Evolutionary conservation across 2,329 filamentous ascomycete genomes (phyloP), one percentile per base, ranked within the genome.

Genomic region (Hymenoscyphus fraxineus): DNA sequence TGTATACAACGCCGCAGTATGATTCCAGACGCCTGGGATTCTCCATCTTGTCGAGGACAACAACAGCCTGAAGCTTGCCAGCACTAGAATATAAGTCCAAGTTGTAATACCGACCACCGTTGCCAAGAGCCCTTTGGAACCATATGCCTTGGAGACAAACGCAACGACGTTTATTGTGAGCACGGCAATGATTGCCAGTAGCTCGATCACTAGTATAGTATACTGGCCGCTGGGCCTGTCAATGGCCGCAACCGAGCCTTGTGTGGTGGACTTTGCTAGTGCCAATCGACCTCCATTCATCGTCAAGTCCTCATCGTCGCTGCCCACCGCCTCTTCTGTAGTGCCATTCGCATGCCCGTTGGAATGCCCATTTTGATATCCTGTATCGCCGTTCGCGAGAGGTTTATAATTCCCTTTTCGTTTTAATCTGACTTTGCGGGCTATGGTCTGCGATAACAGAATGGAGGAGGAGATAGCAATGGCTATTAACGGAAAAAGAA

Each of bases 1-100:
- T 62, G 85, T 84, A 77, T 99, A 99, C 62, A 99, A 86, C 67
- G 84, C 79, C 22, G 92, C 90, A 0, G 95, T 98, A 77, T 99
- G 95, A 74, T 94, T 93, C 95, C 95, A 99, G 9, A 98, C 80
- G 65, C 85, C 83, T 9, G 90, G 88, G 15, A 95, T 76, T 77
- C 76, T 84, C 84, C 79, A 92, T 82, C 81, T 86, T 72, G 79
- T 86, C 78, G 80, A 86, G 77, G 77, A 88, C 78, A 82, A 86
- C 78, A 78, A 88, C 72, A 97, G 80, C 40, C 95, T 88, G 55
- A 93, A 78, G 22, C 87, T 85, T 15, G 88, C 88, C 65, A 99
- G 83, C 16, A 88, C 78, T 35, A 94, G 81, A 47, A 93, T 85
- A 75, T 98, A 99, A 61, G 85, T 77, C 94, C 95, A 98, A 38